Conservation (phyloP, 2,329 filamentous ascomycete species). For the Epichloe sp. region DNA sequence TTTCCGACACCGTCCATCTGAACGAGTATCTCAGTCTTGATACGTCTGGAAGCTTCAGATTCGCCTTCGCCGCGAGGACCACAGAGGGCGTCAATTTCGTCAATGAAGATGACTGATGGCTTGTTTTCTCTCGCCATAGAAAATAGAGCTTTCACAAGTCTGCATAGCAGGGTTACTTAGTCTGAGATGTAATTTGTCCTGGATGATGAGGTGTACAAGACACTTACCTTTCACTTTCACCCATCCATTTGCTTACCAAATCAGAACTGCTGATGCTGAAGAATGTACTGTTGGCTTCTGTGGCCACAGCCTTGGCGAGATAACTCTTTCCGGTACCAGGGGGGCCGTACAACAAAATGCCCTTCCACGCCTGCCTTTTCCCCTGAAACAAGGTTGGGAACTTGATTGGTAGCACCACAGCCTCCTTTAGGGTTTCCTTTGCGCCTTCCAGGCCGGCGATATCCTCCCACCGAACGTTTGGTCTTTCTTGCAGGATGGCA, state of each 20-base stretch:
- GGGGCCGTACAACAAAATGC: slow-evolving; percentile 83
- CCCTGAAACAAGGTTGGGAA: slow-evolving; percentile 94
- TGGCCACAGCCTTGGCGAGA: slow-evolving; percentile 91
- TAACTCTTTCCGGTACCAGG: slow-evolving; percentile 97
- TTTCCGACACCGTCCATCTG: slow-evolving; percentile 99
- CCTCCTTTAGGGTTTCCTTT: slow-evolving; percentile 95
- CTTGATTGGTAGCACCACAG: slow-evolving; percentile 94
- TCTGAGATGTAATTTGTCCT: neutral
- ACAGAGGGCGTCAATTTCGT: slow-evolving; percentile 93
- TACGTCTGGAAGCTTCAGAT: slow-evolving; percentile 90
- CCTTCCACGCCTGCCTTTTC: slow-evolving; percentile 96
- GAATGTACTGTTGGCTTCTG: slow-evolving; percentile 96
- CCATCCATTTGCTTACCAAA: slow-evolving; percentile 99
- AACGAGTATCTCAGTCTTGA: slow-evolving; percentile 96
- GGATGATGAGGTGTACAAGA: neutral
- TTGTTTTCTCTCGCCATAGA: slow-evolving; percentile 97
- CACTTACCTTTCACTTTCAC: slow-evolving; percentile 82
- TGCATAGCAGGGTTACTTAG: slow-evolving; percentile 23
- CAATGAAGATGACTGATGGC: slow-evolving; percentile 96
- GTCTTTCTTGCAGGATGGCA: slow-evolving; percentile 87
- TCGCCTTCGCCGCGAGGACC: slow-evolving; percentile 89
- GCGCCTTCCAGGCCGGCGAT: slow-evolving; percentile 88
- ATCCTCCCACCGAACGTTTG: slow-evolving; percentile 96
- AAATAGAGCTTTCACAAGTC: slow-evolving; percentile 91
- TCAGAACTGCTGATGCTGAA: slow-evolving; percentile 98